phyloP scores from a whole-genome alignment of 2,329 filamentous ascomycete species.

The Cercospora sp. region DNA sequence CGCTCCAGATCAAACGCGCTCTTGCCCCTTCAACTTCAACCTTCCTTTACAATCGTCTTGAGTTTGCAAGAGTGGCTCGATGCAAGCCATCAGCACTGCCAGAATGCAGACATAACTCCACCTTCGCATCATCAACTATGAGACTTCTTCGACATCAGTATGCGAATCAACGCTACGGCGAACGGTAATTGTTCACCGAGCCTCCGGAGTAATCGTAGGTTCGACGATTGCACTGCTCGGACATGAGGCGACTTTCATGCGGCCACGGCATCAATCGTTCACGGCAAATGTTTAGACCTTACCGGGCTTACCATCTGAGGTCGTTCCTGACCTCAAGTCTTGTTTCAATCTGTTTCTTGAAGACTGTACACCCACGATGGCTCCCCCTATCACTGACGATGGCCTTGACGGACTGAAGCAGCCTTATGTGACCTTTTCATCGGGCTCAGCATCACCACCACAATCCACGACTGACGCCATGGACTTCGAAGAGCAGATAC shows the following conservation, averaged over 20 bases:
- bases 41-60: neutral
- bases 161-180: neutral
- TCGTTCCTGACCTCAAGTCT: neutral
- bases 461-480: neutral
- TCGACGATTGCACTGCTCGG: neutral
- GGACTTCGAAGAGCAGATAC: conserved; percentile 12
- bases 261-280: neutral
- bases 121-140: neutral
- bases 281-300: neutral
- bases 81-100: neutral
- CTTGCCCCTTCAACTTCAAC: neutral
- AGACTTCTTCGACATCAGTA: neutral
- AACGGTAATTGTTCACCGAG: neutral
- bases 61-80: neutral
- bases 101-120: neutral
- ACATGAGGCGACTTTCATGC: neutral
- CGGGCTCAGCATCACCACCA: conserved; percentile 1
- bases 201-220: neutral
- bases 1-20: neutral
- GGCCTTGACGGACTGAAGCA: conserved; percentile 4
- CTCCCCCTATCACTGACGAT: neutral
- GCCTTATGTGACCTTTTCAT: neutral
- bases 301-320: neutral
- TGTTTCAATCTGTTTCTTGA: neutral
- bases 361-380: neutral